Evolutionary conservation across 2,329 filamentous ascomycete species (phyloP).

Genomic region (Penicillium griseofulvum): DNA sequence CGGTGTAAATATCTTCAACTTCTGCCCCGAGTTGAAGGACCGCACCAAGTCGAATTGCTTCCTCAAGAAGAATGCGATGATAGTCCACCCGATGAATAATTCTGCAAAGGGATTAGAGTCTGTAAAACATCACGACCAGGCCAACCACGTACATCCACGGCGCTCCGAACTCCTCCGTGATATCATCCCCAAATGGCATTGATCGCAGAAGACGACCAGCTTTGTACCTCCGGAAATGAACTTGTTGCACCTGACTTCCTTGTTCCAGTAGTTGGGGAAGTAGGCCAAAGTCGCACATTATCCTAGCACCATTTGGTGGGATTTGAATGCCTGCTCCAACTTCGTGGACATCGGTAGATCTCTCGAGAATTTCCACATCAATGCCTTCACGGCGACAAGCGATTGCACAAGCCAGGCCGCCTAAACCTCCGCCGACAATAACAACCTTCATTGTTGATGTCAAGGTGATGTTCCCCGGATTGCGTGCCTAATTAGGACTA

Average conservation of each 20-base stretch:
- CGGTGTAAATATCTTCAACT: slow-evolving; percentile 6
- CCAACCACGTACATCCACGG: slow-evolving; percentile 23
- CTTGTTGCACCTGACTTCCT: slow-evolving; percentile 7
- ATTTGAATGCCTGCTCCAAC: slow-evolving; percentile 31
- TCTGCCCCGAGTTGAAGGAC: slow-evolving; percentile 7
- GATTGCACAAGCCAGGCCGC: slow-evolving; percentile 26
- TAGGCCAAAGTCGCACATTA: slow-evolving; percentile 19
- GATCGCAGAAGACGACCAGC: slow-evolving; percentile 17
- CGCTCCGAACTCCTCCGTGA: slow-evolving; percentile 22
- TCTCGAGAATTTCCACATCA: slow-evolving; percentile 24
- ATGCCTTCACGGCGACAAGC: slow-evolving; percentile 21
- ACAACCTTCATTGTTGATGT: slow-evolving; percentile 64
- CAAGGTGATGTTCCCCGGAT: neutral
- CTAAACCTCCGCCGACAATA: slow-evolving; percentile 21
- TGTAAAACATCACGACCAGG: neutral
- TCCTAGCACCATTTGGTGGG: slow-evolving; percentile 26
- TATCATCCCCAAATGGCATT: slow-evolving; percentile 22
- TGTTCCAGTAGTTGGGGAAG: slow-evolving; percentile 12
- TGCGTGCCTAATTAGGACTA: neutral
- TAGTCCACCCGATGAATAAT: slow-evolving; percentile 24
- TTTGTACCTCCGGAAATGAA: slow-evolving; percentile 21
- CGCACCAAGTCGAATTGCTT: slow-evolving; percentile 13
- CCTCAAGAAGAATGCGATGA: slow-evolving; percentile 16
- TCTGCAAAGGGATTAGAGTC: slow-evolving; percentile 1
- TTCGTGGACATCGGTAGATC: slow-evolving; percentile 14